Evolutionary conservation across 164 flowering plant genomes (phyloP), one percentile per base, ranked within the genome.

Genomic region (Piper betle): DNA sequence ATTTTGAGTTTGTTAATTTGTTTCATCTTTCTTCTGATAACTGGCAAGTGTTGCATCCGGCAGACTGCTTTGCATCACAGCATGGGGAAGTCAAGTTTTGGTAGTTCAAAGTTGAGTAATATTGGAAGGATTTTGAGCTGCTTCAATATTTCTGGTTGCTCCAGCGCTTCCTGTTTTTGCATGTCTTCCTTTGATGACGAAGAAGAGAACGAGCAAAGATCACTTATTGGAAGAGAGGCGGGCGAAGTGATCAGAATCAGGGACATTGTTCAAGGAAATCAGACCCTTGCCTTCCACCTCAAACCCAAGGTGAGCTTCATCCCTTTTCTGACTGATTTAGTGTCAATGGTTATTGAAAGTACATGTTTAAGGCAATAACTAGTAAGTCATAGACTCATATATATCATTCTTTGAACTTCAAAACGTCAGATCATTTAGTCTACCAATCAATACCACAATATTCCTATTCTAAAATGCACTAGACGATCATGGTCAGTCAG

Each of bases 201-300:
- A 25, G 66, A 59, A 61, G 69, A 48, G 41, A 54, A 75, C 64
- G 87, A 85, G 74, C 78, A 61, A 33, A 79, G 59, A 69, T 74
- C 87, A 53, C 58, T 85, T 57, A 68, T 83, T 53, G 68, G 55
- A 48, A 69, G 62, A 50, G 71, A 72, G 37, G 62, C 37, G 39
- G 59, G 69, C 38, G 69, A 82, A 61, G 25, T 69, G 55, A 57
- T 78, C 59, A 81, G 63, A 63, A n/a, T 82, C 61, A 80, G 81
- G 65, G 91, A 90, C 70, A 69, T 75, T 63, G 74, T 81, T 61
- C 59, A 63, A 68, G 86, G 73, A 20, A 75, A 76, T 4, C 92
- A 84, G 68, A 82, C 88, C 37, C 68, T 90, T 69, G 91, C 90
- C 62, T 82, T 81, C 62, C 90, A 86, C 39, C 57, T 90, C 50